Base-by-base conservation (phyloP, 768 basidiomycete genomes). In the Amanita inopinata region DNA sequence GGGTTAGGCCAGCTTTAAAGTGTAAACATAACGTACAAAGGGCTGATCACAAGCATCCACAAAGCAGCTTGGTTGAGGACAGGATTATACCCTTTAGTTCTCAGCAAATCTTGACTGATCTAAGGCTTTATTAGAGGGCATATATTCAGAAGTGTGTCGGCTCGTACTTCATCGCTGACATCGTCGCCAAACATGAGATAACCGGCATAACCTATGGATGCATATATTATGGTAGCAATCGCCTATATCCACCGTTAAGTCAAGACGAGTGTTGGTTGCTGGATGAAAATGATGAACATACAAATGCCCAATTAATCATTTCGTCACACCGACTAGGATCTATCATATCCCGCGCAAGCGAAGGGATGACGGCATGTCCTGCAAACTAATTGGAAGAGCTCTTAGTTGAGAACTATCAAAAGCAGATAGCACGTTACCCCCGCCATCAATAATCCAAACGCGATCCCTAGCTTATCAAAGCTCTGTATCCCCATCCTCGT, bases 341-440 rank as follows among this genome's bases (percentile, higher is more conserved):
- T 15, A 60, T 57, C 93, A 97, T 96, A 60, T 98, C 93, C 53
- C 80, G 73, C 3, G 85, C 90, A 11, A 98, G 61, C 15, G 84
- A 87, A 14, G 93, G 93, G 37, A 98, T 83, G 20, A 93, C 83
- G 10, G 89, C 83, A 56, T 98, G 94, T 1, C 92, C 92, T 2
- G 89, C 79, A 53, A 94, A 93, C 78, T 90, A 51, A 25, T 20
- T 7, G 19, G 18, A 33, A 9, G 20, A 2, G 15, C 27, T 3
- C 14, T 43, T 19, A 37, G 28, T 12, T 22, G 14, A 10, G 14
- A 33, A 14, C 18, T 9, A 18, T 11, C 22, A 27, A 6, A 12
- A 23, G 9, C 4, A 20, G 23, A 5, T 8, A 19, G 45, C 36
- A 55, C 75, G 55, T n/a, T 56, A 90, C 88, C 11, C 92, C 90